Evolutionary conservation across 352 stramenopile genomes (phyloP).

Genomic region (Pythium phragmiticola): DNA sequence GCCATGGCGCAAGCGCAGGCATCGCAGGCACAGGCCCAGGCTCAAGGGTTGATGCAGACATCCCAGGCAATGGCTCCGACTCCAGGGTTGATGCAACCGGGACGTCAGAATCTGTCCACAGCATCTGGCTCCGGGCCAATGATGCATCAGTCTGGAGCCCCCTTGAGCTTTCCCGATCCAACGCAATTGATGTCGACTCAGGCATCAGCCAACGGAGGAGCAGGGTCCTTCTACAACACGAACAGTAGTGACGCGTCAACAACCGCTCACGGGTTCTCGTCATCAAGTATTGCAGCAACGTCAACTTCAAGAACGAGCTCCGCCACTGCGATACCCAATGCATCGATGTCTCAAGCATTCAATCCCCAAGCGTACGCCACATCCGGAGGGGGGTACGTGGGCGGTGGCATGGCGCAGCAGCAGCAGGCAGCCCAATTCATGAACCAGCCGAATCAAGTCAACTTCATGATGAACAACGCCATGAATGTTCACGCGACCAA

Average conservation of each 20-base stretch:
- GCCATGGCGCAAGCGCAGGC: constrained; percentile 10
- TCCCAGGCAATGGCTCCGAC: not conserved
- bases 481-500: constrained; percentile 22
- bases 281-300: not conserved
- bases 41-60: not conserved
- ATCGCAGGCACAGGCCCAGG: constrained; percentile 3
- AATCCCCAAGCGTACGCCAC: constrained; percentile 16
- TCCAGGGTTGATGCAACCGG: not conserved
- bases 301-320: not conserved
- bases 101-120: not conserved
- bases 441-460: constrained; percentile 11
- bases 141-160: constrained; percentile 6
- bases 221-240: not conserved
- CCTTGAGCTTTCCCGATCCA: not conserved
- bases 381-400: constrained; percentile 2
- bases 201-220: not conserved
- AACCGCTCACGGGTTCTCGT: not conserved
- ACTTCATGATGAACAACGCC: constrained; percentile 22
- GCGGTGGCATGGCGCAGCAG: constrained; percentile 7
- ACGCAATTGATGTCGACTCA: not conserved
- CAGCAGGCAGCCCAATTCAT: constrained; percentile 4
- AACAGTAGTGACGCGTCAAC: not conserved
- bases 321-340: constrained; percentile 1
- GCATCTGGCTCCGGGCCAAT: not conserved
- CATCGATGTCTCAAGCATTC: constrained; percentile 3